Evolutionary conservation across 352 stramenopile species (phyloP).

Genomic region (Plasmopara muralis): DNA sequence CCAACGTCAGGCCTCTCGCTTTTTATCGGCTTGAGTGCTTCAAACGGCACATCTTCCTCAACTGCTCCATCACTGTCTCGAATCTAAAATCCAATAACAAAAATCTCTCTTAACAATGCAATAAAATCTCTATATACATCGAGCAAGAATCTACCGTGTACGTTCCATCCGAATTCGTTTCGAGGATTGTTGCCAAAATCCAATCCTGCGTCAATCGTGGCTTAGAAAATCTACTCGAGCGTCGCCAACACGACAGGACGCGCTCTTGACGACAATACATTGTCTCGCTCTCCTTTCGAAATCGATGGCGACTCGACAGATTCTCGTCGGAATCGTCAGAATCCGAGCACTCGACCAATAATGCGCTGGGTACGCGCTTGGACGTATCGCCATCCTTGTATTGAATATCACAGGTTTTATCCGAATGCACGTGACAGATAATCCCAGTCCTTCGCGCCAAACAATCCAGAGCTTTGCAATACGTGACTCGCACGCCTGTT

Average conservation of each 20-base stretch:
- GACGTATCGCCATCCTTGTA: slow-evolving; percentile 48
- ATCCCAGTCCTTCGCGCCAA: slow-evolving; percentile 26
- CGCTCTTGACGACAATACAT: slow-evolving; percentile 27
- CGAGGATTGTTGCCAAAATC: slow-evolving; percentile 26
- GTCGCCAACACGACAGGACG: slow-evolving; percentile 31
- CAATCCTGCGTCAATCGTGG: slow-evolving; percentile 22
- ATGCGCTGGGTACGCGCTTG: slow-evolving; percentile 26
- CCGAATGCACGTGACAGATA: slow-evolving; percentile 34
- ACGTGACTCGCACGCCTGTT: slow-evolving; percentile 34
- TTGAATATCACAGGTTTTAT: slow-evolving; percentile 55
- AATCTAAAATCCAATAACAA: slow-evolving; percentile 27
- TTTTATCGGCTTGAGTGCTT: slow-evolving; percentile 28
- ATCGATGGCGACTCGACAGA: slow-evolving; percentile 1
- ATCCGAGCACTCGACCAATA: slow-evolving; percentile 24
- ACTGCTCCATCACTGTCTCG: slow-evolving; percentile 40
- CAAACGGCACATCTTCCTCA: slow-evolving; percentile 43
- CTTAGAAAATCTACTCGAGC: slow-evolving; percentile 36
- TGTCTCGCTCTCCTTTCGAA: slow-evolving; percentile 1
- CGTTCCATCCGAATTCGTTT: slow-evolving; percentile 31
- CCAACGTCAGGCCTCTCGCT: background rate
- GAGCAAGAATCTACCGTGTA: slow-evolving; percentile 25
- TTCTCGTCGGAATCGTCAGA: slow-evolving; percentile 29
- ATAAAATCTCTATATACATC: background rate
- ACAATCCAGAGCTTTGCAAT: slow-evolving; percentile 23
- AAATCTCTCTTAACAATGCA: background rate